Conservation (phyloP, 495 filamentous ascomycete species). For the Penicillium flavigenum region DNA sequence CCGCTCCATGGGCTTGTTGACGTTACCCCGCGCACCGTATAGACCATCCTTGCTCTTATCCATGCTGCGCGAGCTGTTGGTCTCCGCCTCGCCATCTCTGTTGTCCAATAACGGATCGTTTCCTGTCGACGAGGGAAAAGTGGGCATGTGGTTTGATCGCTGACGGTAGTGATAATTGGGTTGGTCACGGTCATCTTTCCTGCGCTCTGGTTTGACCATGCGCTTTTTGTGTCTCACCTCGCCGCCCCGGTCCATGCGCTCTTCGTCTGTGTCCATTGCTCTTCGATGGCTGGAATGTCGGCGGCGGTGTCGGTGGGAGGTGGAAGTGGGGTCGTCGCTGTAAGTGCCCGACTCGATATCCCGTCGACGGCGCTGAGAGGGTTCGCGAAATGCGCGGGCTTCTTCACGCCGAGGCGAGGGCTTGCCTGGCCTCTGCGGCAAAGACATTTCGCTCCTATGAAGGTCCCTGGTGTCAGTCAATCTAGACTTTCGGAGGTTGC, state of each 20-base stretch:
- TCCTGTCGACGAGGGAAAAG: conserved; percentile 84
- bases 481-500: not conserved
- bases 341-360: conserved; percentile 66
- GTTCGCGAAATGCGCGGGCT: conserved; percentile 60
- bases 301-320: conserved; percentile 34
- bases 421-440: conserved; percentile 62
- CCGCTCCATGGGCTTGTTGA: conserved; percentile 52
- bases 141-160: conserved; percentile 74
- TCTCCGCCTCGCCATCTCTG: conserved; percentile 58
- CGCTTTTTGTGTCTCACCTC: conserved; percentile 67
- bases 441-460: conserved; percentile 53
- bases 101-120: conserved; percentile 78
- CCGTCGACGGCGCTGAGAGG: conserved; percentile 64
- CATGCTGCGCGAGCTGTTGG: conserved; percentile 53
- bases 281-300: conserved; percentile 39
- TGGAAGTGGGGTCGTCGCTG: conserved; percentile 42
- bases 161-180: conserved; percentile 94
- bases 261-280: conserved; percentile 37
- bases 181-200: conserved; percentile 75
- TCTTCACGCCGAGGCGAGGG: conserved; percentile 60
- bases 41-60: conserved; percentile 46
- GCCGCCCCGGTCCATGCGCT: conserved; percentile 38
- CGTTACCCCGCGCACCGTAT: conserved; percentile 39
- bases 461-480: not conserved
- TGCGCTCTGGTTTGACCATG: conserved; percentile 84